phyloP scores from a whole-genome alignment of 2,329 filamentous ascomycete genomes.

The Chaetoscypha palmicola region DNA sequence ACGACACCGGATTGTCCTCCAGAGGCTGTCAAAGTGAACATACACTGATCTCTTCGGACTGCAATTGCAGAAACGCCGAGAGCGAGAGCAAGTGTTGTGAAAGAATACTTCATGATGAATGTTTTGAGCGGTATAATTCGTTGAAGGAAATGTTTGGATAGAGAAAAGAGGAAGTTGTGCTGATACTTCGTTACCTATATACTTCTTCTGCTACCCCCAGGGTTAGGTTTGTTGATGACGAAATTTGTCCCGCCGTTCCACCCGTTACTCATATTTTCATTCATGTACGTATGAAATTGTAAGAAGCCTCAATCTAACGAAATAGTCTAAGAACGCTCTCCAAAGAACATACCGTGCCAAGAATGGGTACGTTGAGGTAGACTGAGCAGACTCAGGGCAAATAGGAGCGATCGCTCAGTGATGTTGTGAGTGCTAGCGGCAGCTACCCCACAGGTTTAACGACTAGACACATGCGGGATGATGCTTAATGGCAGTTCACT shows the following conservation, averaged over 20 bases:
- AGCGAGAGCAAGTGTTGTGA: constrained; percentile 29
- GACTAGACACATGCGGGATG: too few relatives aligned
- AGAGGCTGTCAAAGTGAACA: constrained; percentile 44
- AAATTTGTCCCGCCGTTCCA: neutral
- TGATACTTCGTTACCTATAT: neutral
- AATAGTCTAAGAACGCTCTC: neutral
- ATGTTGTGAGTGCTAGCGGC: too few relatives aligned
- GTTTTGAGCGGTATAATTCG: neutral
- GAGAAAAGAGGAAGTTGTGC: neutral
- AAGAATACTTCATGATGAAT: constrained; percentile 33
- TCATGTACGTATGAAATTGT: neutral
- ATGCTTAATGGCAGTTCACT: too few relatives aligned
- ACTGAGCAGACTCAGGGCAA: too few relatives aligned
- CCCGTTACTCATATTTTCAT: neutral
- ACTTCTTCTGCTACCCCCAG: neutral
- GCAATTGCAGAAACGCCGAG: constrained; percentile 34
- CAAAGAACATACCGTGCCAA: neutral
- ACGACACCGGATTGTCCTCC: constrained; percentile 44
- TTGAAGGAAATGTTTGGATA: neutral
- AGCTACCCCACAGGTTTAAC: too few relatives aligned
- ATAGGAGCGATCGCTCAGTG: too few relatives aligned
- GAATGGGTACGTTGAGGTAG: too few relatives aligned
- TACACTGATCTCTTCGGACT: constrained; percentile 34
- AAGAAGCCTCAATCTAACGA: neutral
- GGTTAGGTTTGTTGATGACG: neutral